Base-by-base conservation (phyloP, 2,329 filamentous ascomycete genomes). In the Aureobasidium musti region DNA sequence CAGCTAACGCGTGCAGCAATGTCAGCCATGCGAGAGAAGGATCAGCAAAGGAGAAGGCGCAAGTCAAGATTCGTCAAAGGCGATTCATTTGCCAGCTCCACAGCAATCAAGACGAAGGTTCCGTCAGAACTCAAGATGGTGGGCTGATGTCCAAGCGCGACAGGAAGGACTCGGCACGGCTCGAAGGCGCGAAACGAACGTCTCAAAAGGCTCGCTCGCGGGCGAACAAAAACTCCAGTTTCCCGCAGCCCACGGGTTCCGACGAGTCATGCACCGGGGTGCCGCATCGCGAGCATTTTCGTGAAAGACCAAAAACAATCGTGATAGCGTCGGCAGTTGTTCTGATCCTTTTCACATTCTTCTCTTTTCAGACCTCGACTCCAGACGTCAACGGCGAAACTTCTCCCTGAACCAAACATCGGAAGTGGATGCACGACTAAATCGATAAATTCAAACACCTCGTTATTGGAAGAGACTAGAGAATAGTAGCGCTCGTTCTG, bases 231-330 rank as follows among this genome's bases (percentile, higher is more conserved):
- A 41, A n/a, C n/a, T n/a, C n/a, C n/a, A n/a, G n/a, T n/a, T 43
- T 61, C 57, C 43, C 56, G 56, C 56, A 59, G 19, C 35, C 56
- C 41, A 63, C 59, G 43, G 45, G 23, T 26, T 50, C 59, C 59
- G 59, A 35, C 59, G 59, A 63, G 59, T 63, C 59, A 63, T 30
- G 59, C 13, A n/a, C 30, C 14, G 26, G 21, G n/a, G n/a, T 50
- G 59, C 26, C 30, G 13, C n/a, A 60, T 60, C 41, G 41, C 37
- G 45, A 63, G 45, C 59, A 45, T 63, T 63, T 33, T 47, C 33
- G 59, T 60, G 8, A 50, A 35, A 39, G 30, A 50, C 21, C 59
- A 63, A 63, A 41, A 63, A 41, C 41, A 37, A 45, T 63, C 21
- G 59, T 30, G 33, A 50, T 63, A 39, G 43, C 45, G 43, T 50